These are phyloP conservation scores for Patellifolia procumbens DNA, from an alignment of 179 eudicot species.

Conservation along the genomic window DNA sequence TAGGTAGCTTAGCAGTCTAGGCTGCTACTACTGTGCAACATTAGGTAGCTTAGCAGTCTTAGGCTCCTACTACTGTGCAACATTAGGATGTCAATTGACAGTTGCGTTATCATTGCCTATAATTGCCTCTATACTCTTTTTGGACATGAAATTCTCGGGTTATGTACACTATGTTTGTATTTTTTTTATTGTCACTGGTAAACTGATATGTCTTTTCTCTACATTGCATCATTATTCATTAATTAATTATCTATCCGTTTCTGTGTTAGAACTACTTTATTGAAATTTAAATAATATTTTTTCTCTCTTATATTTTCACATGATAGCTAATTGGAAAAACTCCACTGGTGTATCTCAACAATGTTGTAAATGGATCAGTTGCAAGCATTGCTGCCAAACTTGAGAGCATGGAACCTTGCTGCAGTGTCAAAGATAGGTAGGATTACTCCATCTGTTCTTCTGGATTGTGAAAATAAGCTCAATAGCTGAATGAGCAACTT, in stretches of 20 bases:
- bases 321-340: constrained; percentile 93
- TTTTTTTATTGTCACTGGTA: neutral
- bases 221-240: neutral
- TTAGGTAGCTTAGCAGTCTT: neutral
- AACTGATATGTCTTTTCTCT: neutral
- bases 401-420: constrained; percentile 99
- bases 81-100: neutral
- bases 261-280: neutral
- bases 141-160: neutral
- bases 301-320: constrained; percentile 17
- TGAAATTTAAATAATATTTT: neutral
- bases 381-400: constrained; percentile 98
- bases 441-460: neutral
- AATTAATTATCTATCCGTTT: neutral
- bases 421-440: constrained; percentile 98
- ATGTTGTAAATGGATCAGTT: constrained; percentile 68
- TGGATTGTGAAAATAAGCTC: neutral
- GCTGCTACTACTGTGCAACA: neutral
- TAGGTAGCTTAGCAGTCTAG: neutral
- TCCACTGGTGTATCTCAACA: constrained; percentile 95
- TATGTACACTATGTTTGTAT: neutral
- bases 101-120: neutral
- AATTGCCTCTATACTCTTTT: neutral
- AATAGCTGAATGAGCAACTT: neutral
- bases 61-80: neutral